These are phyloP conservation scores for Epithele typhae DNA, from an alignment of 768 basidiomycete species.

Conservation along the genomic window DNA sequence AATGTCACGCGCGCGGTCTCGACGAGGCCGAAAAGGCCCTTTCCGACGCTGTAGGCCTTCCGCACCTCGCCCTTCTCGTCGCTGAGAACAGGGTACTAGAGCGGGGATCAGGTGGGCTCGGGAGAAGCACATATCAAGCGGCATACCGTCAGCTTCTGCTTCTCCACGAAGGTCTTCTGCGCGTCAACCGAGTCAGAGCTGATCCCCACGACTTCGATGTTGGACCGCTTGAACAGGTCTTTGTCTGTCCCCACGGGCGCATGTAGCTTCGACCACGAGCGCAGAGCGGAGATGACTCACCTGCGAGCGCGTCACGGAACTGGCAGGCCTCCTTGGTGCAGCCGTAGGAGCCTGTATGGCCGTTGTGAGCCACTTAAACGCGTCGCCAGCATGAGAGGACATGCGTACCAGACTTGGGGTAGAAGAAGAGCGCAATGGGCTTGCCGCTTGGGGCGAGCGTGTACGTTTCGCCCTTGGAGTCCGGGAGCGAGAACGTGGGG, in stretches of 20 bases:
- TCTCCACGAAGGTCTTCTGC: constrained; percentile 72
- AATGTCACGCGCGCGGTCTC: constrained; percentile 64
- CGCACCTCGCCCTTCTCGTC: constrained; percentile 60
- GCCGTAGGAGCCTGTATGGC: constrained; percentile 54
- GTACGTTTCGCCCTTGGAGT: constrained; percentile 58
- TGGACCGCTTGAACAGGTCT: constrained; percentile 57
- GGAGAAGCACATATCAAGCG: neutral
- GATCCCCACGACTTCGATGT: constrained; percentile 68
- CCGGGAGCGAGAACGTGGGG: constrained; percentile 59
- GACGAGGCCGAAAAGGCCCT: constrained; percentile 60
- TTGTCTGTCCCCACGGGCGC: constrained; percentile 39
- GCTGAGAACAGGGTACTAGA: constrained; percentile 74
- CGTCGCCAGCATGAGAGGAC: neutral
- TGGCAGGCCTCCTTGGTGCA: constrained; percentile 82
- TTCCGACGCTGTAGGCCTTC: constrained; percentile 63
- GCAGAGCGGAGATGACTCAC: constrained; percentile 32
- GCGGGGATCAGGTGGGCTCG: neutral
- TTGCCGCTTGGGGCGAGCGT: constrained; percentile 55
- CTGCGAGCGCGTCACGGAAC: constrained; percentile 73
- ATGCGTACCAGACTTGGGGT: constrained; percentile 58
- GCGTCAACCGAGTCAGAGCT: constrained; percentile 68
- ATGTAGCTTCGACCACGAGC: neutral
- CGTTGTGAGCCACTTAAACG: neutral
- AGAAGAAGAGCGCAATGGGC: constrained; percentile 77
- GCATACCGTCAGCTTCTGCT: constrained; percentile 56